phyloP scores from a whole-genome alignment of 345 rosid species.

The Euphorbia tirucalli region DNA sequence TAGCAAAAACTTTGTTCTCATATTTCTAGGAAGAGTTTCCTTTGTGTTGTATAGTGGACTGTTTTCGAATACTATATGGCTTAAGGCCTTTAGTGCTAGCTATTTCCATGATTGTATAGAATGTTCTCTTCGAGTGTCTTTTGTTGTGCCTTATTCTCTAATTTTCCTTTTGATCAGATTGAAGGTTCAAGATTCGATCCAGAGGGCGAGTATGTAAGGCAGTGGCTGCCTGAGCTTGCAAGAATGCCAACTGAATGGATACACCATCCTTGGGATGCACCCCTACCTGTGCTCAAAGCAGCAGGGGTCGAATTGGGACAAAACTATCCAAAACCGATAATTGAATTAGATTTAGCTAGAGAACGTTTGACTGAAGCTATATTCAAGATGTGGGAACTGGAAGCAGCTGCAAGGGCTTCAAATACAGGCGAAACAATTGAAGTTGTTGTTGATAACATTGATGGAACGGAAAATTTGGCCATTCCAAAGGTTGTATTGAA shows the following conservation, averaged over 20 bases:
- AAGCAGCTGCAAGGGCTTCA: conserved; percentile 49
- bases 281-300: conserved; percentile 55
- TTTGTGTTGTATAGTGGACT: neutral
- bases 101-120: conserved; percentile 1
- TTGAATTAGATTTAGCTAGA: conserved; percentile 65
- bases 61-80: neutral
- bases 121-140: neutral
- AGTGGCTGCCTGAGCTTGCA: conserved; percentile 91
- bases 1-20: neutral
- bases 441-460: conserved; percentile 68
- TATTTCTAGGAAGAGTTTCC: neutral
- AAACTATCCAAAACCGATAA: conserved; percentile 70
- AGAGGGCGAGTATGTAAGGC: conserved; percentile 83
- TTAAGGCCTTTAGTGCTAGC: neutral
- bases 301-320: conserved; percentile 70
- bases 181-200: conserved; percentile 80
- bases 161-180: conserved; percentile 40
- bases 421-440: conserved; percentile 43
- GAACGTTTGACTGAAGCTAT: conserved; percentile 64
- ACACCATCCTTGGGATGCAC: conserved; percentile 95
- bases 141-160: conserved; percentile 17
- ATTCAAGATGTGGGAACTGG: conserved; percentile 74
- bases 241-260: conserved; percentile 92
- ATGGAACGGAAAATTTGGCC: conserved; percentile 27
- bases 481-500: conserved; percentile 40